Evolutionary conservation across 345 rosid species (phyloP).

Genomic region (Camelina sativa): DNA sequence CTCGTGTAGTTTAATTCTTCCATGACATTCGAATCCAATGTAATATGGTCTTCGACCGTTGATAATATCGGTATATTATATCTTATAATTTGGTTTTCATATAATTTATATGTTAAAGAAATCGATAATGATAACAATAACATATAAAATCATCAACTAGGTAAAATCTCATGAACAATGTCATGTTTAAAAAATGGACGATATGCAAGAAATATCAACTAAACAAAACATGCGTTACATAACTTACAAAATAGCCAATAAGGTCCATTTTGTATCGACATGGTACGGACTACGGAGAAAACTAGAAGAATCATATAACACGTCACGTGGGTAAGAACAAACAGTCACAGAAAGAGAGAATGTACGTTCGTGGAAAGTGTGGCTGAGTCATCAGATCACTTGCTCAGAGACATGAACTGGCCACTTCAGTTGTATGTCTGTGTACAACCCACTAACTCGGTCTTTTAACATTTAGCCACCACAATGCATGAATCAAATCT

Average conservation of each 20-base stretch:
- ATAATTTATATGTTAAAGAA: no score
- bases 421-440: conserved; percentile 33
- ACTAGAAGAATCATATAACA: background rate
- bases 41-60: no score
- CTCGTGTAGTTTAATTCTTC: no score
- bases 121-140: no score
- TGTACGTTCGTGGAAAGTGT: conserved; percentile 32
- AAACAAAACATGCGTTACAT: no score
- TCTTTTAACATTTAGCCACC: conserved; percentile 29
- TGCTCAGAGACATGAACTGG: conserved; percentile 37
- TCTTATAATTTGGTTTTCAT: no score
- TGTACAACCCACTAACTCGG: conserved; percentile 31
- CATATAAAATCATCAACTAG: no score
- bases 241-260: background rate
- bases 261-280: conserved; percentile 2
- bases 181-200: no score
- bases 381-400: conserved; percentile 23
- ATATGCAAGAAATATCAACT: no score
- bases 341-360: background rate
- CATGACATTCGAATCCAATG: no score
- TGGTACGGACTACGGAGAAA: conserved; percentile 29
- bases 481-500: conserved; percentile 2
- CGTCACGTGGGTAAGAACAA: conserved; percentile 33
- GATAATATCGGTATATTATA: no score
- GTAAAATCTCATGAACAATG: no score